Conservation (phyloP, 306 rosid genomes). For the Prunus kanzakura region DNA sequence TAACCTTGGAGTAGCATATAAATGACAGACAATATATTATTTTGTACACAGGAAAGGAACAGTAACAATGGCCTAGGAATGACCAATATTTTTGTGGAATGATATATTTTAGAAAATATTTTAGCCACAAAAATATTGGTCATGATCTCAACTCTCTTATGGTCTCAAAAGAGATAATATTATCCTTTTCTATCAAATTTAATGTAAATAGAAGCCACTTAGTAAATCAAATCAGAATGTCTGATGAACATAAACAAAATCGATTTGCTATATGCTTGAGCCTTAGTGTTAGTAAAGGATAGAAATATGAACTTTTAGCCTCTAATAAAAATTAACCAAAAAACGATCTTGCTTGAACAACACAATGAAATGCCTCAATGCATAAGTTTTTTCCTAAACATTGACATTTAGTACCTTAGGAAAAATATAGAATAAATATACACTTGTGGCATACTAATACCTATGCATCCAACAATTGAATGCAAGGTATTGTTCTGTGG, state of each 20-base stretch:
- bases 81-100: too few species aligned
- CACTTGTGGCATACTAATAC: not conserved
- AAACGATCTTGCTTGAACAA: not conserved
- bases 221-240: not conserved
- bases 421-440: not conserved
- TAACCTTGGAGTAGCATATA: too few species aligned
- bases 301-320: not conserved
- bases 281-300: not conserved
- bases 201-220: not conserved
- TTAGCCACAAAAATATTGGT: not conserved
- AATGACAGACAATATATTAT: too few species aligned
- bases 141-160: not conserved
- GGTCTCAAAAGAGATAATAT: not conserved
- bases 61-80: too few species aligned
- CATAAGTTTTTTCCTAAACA: not conserved
- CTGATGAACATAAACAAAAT: not conserved
- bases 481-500: not conserved
- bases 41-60: too few species aligned
- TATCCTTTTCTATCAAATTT: too few species aligned
- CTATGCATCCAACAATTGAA: not conserved
- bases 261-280: not conserved
- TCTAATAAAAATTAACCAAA: not conserved
- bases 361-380: not conserved
- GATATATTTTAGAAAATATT: not conserved
- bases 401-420: not conserved